A percentile compares a stretch with the other conserved stretches of the same genome.
These are phyloP conservation scores for Zalaria sp. DNA, from an alignment of 2,329 filamentous ascomycete species.

Conservation along the genomic window DNA sequence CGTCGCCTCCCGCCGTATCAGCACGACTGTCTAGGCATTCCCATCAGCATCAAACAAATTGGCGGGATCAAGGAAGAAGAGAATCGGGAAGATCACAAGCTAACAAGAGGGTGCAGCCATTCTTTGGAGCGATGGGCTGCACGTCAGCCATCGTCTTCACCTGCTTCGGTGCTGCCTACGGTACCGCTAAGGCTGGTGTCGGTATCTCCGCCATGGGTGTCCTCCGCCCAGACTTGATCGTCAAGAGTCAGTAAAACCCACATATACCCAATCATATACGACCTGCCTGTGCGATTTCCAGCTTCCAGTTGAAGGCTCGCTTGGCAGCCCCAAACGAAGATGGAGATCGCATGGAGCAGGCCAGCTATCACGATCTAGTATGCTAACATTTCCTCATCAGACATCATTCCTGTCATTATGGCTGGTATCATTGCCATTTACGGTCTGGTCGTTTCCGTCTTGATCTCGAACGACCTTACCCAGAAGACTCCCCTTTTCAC, in stretches of 20 bases:
- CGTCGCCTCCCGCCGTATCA: too few species aligned
- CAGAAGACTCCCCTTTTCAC: slow-evolving; percentile 34
- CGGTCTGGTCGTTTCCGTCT: slow-evolving; percentile 38
- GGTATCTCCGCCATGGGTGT: slow-evolving; percentile 98
- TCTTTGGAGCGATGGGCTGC: slow-evolving; percentile 97
- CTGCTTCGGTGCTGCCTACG: slow-evolving; percentile 92
- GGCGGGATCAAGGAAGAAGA: too few species aligned
- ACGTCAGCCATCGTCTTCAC: slow-evolving; percentile 91
- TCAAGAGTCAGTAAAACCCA: slow-evolving; percentile 71
- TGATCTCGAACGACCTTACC: slow-evolving; percentile 38
- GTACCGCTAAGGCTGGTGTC: slow-evolving; percentile 97
- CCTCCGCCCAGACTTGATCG: slow-evolving; percentile 90
- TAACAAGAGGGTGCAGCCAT: slow-evolving; percentile 43
- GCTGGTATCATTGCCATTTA: slow-evolving; percentile 99
- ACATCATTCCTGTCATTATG: slow-evolving; percentile 99
- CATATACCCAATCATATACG: neutral
- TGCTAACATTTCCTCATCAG: slow-evolving; percentile 32
- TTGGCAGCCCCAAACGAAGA: too few species aligned
- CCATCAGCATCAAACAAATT: too few species aligned
- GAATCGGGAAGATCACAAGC: neutral
- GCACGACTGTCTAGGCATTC: too few species aligned
- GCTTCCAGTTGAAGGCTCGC: too few species aligned
- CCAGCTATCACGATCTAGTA: neutral
- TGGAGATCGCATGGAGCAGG: neutral
- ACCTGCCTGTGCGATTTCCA: too few species aligned